Conservation (phyloP, 208 protist species). For the Acanthamoeba quina region DNA sequence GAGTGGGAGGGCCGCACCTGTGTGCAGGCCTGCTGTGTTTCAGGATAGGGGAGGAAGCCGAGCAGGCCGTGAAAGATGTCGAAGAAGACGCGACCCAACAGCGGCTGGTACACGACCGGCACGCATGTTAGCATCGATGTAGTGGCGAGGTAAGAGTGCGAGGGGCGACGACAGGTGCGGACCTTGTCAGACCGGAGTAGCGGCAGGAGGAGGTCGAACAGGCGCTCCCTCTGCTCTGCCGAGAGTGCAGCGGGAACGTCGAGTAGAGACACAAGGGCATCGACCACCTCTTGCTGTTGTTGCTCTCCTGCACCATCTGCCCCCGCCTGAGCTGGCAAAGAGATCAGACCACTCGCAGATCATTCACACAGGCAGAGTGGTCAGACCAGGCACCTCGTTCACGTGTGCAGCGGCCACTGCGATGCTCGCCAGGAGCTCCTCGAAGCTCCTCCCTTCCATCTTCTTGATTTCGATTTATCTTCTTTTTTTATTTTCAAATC, state of each 20-base stretch:
- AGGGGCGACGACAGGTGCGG: no score
- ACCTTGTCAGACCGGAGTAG: background rate
- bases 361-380: no score
- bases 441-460: background rate
- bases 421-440: background rate
- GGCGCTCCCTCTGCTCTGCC: background rate
- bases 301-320: background rate
- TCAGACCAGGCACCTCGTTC: background rate
- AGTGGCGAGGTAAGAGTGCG: background rate
- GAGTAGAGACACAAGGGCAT: background rate
- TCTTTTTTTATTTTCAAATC: no score
- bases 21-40: background rate
- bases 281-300: background rate
- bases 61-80: conserved; percentile 41
- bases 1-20: background rate
- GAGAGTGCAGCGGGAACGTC: conserved; percentile 1
- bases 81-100: conserved; percentile 21
- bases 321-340: background rate
- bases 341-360: no score
- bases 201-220: conserved; percentile 11
- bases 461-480: background rate
- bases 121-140: background rate
- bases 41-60: background rate
- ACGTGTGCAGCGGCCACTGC: background rate
- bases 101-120: background rate